Percentiles rank a stretch among this genome's conserved stretches.
phyloP scores from a whole-genome alignment of 306 rosid species.

The Dalbergia cochinchinensis region DNA sequence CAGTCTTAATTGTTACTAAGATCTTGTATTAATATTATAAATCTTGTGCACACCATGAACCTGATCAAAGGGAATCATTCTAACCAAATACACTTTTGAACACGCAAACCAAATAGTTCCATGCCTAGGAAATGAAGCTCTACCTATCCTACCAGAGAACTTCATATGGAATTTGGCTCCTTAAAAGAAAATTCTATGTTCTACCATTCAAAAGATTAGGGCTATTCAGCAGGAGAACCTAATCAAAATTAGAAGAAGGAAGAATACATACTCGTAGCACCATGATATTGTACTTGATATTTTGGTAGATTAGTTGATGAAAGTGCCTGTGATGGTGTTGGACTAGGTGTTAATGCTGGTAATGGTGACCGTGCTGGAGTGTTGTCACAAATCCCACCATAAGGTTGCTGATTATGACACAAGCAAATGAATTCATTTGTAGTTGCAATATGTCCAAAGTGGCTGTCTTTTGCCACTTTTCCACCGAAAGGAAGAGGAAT shows the following conservation, averaged over 20 bases:
- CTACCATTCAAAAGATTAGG: background rate
- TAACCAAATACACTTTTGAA: background rate
- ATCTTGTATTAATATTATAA: background rate
- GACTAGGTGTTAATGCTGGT: background rate
- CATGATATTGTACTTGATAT: background rate
- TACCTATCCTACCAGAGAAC: constrained; percentile 3
- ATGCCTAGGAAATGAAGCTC: background rate
- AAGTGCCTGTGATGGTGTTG: background rate
- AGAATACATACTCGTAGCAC: constrained; percentile 41
- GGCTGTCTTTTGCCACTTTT: too few species aligned
- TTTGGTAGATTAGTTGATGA: background rate
- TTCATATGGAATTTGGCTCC: constrained; percentile 2
- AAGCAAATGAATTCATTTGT: constrained; percentile 36
- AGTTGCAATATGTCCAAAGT: constrained; percentile 48
- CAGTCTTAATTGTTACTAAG: background rate
- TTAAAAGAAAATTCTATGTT: constrained; percentile 14
- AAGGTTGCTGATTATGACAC: constrained; percentile 36
- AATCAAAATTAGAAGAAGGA: constrained; percentile 29
- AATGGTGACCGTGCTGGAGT: background rate
- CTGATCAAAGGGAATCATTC: constrained; percentile 27
- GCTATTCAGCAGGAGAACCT: background rate
- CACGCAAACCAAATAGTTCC: constrained; percentile 25
- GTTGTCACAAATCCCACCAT: constrained; percentile 12
- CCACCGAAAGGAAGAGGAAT: too few species aligned
- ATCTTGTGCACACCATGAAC: constrained; percentile 1